A percentile compares a stretch with the other conserved stretches of the same genome.
phyloP scores from a whole-genome alignment of 306 rosid species.

The Chamaecrista fasciculata region DNA sequence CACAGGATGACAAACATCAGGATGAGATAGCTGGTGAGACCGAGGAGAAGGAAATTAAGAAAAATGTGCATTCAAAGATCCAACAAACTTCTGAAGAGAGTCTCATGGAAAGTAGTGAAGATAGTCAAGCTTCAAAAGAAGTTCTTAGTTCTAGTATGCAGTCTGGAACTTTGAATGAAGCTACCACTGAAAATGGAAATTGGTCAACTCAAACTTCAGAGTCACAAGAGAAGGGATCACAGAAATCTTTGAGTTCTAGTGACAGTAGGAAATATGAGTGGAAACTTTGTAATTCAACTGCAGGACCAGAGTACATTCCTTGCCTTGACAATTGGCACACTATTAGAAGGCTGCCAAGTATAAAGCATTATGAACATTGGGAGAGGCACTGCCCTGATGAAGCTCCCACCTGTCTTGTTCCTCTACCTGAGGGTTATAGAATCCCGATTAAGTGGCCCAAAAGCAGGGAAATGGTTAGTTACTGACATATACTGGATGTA shows the following conservation, averaged over 20 bases:
- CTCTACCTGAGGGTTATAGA: slow-evolving; percentile 73
- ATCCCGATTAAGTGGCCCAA: slow-evolving; percentile 69
- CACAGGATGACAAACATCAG: slow-evolving; percentile 32
- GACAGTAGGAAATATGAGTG: slow-evolving; percentile 41
- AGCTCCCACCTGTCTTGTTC: slow-evolving; percentile 70
- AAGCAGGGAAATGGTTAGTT: slow-evolving; percentile 76
- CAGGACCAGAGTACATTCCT: slow-evolving; percentile 88
- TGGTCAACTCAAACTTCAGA: slow-evolving; percentile 53
- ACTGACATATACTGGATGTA: not conserved
- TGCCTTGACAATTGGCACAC: slow-evolving; percentile 76
- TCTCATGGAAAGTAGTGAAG: slow-evolving; percentile 30
- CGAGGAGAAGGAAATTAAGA: slow-evolving; percentile 38
- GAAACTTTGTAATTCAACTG: slow-evolving; percentile 69
- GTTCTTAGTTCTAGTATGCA: not conserved
- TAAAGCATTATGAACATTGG: slow-evolving; percentile 62
- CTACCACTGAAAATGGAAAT: slow-evolving; percentile 42
- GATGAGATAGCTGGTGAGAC: slow-evolving; percentile 35
- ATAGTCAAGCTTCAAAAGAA: slow-evolving; percentile 33
- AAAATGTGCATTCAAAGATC: slow-evolving; percentile 21
- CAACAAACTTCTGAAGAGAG: slow-evolving; percentile 36
- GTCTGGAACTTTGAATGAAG: slow-evolving; percentile 42
- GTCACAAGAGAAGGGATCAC: slow-evolving; percentile 49
- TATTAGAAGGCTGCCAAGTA: slow-evolving; percentile 57
- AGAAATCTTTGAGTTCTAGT: slow-evolving; percentile 26
- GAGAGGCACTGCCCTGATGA: slow-evolving; percentile 90